These are phyloP conservation scores for Eutypa lata DNA, from an alignment of 2,329 filamentous ascomycete genomes.

Conservation along the genomic window DNA sequence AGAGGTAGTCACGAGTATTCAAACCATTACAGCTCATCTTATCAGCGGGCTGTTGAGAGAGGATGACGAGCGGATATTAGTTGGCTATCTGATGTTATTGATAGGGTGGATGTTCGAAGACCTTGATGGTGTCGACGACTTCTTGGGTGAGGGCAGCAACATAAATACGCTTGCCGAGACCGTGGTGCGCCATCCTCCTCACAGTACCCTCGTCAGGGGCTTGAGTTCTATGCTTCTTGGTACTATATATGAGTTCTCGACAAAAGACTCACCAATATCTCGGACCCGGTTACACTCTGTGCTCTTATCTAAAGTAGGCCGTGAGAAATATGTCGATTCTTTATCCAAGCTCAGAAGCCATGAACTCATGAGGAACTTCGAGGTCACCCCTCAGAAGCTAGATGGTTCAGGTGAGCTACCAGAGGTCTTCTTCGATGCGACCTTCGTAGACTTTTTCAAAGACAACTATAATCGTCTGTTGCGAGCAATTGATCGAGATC, in stretches of 20 bases:
- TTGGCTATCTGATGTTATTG: constrained; percentile 87
- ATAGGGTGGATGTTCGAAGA: constrained; percentile 91
- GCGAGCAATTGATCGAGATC: constrained; percentile 85
- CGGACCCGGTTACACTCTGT: constrained; percentile 77
- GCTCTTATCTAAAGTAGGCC: constrained; percentile 71
- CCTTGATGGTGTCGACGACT: constrained; percentile 85
- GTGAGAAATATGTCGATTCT: constrained; percentile 83
- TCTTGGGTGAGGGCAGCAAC: constrained; percentile 87
- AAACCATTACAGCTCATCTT: constrained; percentile 83
- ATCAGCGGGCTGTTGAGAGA: constrained; percentile 71
- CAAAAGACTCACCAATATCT: constrained; percentile 90
- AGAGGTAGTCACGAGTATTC: constrained; percentile 92
- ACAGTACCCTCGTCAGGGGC: constrained; percentile 70
- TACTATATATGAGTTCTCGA: constrained; percentile 93
- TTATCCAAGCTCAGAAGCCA: constrained; percentile 75
- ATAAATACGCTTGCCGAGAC: constrained; percentile 81
- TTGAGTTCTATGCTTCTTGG: constrained; percentile 82
- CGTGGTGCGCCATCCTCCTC: constrained; percentile 59
- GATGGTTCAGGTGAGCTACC: constrained; percentile 57
- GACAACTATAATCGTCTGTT: constrained; percentile 88
- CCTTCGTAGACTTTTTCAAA: constrained; percentile 91
- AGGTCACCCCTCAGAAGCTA: constrained; percentile 73
- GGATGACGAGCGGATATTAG: constrained; percentile 73
- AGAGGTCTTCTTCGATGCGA: constrained; percentile 79
- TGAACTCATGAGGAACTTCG: constrained; percentile 81